Base-by-base conservation (phyloP, 495 filamentous ascomycete species). In the Apiosordaria backusii region DNA sequence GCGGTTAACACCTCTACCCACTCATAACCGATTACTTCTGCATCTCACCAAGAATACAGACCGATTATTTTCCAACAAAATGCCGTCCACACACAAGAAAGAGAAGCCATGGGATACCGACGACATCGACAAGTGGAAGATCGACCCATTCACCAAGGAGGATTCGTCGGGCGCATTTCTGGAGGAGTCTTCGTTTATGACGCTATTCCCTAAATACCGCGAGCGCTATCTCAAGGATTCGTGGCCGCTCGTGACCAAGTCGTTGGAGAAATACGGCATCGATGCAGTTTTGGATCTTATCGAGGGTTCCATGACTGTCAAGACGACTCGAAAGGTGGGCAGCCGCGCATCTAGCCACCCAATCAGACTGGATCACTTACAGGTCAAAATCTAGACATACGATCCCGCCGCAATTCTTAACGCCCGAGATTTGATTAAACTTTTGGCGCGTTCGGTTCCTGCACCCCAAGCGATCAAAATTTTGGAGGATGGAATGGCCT, bases 101-200 rank as follows among this genome's bases (percentile, higher is more conserved):
- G 92, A 97, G 4, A 99, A 99, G 76, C 91, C 95, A 45, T 98
- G 94, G 95, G 94, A 99, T 76, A 97, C 92, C 59, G 92, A 95
- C 65, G 95, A 97, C 72, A 92, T 97, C 69, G 94, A 99, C 76
- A 97, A 97, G 75, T 99, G 94, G 94, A 95, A 93, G 85, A 86
- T 91, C 74, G 92, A 96, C 60, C 79, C 87, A 26, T 97, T 99
- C 82, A 93, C 84, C 59, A 88, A 89, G 69, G 91, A 99, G 76
- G 97, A 98, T 78, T 80, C 81, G 55, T 89, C 85, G 52, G 95
- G 96, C 62, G 88, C 89, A 45, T 96, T 99, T 80, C 85, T 87
- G 52, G 93, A 98, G 79, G 95, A 99, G 80, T 96, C 76, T 0
- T 79, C 90, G 9, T 97, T 97, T 75, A 87, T 88, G 71, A 92